Evolutionary conservation across 176 grass and related monocot genomes (phyloP), one percentile per base, ranked within the genome.

Genomic region (Avena atlantica): DNA sequence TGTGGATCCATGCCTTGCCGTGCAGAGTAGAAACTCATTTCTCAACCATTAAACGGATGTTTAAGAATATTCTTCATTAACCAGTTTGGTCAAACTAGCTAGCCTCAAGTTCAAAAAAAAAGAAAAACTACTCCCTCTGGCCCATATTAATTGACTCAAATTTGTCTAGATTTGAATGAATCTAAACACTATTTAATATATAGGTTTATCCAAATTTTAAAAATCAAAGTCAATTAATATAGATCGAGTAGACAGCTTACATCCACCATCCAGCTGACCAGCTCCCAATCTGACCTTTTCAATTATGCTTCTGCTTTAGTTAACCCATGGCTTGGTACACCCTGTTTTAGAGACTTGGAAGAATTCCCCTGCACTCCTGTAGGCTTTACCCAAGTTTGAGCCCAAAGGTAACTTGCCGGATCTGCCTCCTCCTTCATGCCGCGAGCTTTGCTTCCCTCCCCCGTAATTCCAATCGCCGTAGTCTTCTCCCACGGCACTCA

Each of bases 401-500:
- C 70, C 78, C 36, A 78, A 83, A 63, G 84, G 9, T 81, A 76
- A 76, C 81, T 87, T 87, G 59, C 76, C 50, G 4, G 8, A 27
- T 8, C 81, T 69, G 81, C 50, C 20, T 68, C 68, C 20, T 59
- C 64, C 12, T 47, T n/a, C n/a, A 8, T 7, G 20, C 8, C 14
- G 53, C 16, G 25, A 70, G 29, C 79, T 90, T 90, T 91, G 81
- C 89, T 88, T 91, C 70, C 68, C 60, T 51, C 27, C 36, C 20
- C 76, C 10, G 89, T 65, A 69, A 91, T 61, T 13, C 81, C 76
- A 69, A 7, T 31, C 36, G 55, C 16, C 2, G 15, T 4, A n/a
- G 69, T 76, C 76, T 85, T 90, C 89, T 80, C 81, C 68, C 42
- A 85, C 86, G 86, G 27, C 81, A 91, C 86, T 88, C 86, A 88